Evolutionary conservation across 495 filamentous ascomycete genomes (phyloP).

Genomic region (Pyronema domesticum): DNA sequence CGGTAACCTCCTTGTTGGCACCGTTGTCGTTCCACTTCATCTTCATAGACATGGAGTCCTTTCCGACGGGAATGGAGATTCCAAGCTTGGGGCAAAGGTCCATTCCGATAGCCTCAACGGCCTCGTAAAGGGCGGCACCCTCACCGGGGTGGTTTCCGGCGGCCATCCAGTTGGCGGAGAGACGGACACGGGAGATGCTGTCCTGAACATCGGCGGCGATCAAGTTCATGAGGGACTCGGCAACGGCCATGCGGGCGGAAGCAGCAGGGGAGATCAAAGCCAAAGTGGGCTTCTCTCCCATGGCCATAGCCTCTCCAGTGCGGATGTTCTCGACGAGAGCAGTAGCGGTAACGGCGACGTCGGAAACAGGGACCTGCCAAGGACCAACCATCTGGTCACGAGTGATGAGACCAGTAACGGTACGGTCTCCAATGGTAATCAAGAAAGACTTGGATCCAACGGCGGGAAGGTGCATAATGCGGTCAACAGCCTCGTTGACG

Average conservation of each 20-base stretch:
- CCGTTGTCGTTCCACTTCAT: constrained; percentile 67
- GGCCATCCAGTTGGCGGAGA: constrained; percentile 98
- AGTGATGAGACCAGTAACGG: constrained; percentile 72
- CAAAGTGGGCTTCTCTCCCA: constrained; percentile 83
- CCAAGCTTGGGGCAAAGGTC: constrained; percentile 66
- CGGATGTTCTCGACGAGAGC: constrained; percentile 51
- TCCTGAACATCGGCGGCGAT: constrained; percentile 69
- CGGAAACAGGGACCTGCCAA: constrained; percentile 90
- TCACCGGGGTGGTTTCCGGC: constrained; percentile 86
- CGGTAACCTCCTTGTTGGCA: constrained; percentile 64
- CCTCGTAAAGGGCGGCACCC: constrained; percentile 84
- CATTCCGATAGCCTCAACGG: constrained; percentile 80
- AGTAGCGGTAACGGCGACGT: constrained; percentile 79
- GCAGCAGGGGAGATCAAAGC: constrained; percentile 81
- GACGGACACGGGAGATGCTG: constrained; percentile 55
- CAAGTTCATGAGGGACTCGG: constrained; percentile 81
- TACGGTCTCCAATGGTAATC: constrained; percentile 88
- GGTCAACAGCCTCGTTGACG: constrained; percentile 53
- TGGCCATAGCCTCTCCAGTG: constrained; percentile 89
- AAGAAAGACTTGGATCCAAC: constrained; percentile 94
- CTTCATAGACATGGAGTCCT: constrained; percentile 98
- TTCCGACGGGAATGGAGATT: constrained; percentile 85
- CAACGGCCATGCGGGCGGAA: constrained; percentile 94
- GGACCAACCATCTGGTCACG: constrained; percentile 92
- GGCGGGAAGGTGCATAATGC: constrained; percentile 67